Percentiles rank a stretch among this genome's conserved stretches.
phyloP scores from a whole-genome alignment of 2,329 filamentous ascomycete species.

The Diplodia sapinea region DNA sequence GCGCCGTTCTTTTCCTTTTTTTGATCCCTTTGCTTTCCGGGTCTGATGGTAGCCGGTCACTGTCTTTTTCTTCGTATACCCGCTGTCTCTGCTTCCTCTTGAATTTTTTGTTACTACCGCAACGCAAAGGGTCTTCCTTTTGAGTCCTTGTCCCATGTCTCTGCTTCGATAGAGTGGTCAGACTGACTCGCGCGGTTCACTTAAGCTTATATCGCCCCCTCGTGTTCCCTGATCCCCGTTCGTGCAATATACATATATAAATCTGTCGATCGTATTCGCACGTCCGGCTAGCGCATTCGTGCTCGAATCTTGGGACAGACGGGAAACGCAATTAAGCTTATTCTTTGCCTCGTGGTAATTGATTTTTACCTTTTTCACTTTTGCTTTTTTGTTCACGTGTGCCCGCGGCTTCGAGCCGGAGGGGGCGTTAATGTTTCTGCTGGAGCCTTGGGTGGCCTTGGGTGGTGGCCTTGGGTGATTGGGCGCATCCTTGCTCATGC shows the following conservation, averaged over 20 bases:
- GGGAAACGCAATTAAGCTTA: slow-evolving; percentile 1
- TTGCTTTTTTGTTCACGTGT: too few relatives aligned
- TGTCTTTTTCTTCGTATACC: slow-evolving; percentile 25
- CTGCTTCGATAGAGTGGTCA: background rate
- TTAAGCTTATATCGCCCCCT: background rate
- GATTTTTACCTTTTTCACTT: too few relatives aligned
- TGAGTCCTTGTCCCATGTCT: background rate
- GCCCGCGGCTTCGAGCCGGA: too few relatives aligned
- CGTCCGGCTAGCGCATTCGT: background rate
- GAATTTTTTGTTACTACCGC: background rate
- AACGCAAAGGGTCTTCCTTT: background rate
- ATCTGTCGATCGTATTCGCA: background rate
- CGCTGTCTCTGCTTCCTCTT: background rate
- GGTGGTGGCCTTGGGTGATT: too few relatives aligned
- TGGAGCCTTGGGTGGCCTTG: too few relatives aligned
- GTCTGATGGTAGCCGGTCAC: background rate
- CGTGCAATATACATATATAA: background rate
- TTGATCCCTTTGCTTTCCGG: too few relatives aligned
- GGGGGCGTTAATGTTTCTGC: too few relatives aligned
- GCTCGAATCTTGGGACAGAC: background rate
- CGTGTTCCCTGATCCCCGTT: background rate
- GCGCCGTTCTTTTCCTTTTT: background rate
- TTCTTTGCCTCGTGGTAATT: background rate
- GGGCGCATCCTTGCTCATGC: too few relatives aligned
- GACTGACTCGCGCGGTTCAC: background rate